These are phyloP conservation scores for Magnolia kwangsiensis DNA, from an alignment of 164 flowering plant species.

Conservation along the genomic window DNA sequence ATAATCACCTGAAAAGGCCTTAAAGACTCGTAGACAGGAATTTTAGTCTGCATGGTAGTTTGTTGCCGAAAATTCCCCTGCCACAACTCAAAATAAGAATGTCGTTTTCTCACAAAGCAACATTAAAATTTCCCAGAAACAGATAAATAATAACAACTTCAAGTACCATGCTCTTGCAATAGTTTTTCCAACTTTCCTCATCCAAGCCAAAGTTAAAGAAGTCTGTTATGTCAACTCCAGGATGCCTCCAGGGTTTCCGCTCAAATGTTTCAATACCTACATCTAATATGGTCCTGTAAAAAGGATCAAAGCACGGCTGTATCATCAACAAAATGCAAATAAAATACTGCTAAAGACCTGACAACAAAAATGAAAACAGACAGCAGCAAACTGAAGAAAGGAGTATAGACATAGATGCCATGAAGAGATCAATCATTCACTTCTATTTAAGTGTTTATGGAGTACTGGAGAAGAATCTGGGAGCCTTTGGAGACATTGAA, in stretches of 20 bases:
- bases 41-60: conserved; percentile 19
- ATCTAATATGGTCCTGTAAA: conserved; percentile 50
- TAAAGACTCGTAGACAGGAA: conserved; percentile 18
- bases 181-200: conserved; percentile 66
- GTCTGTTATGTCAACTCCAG: conserved; percentile 54
- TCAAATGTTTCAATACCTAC: conserved; percentile 43
- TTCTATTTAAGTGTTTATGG: neutral
- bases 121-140: neutral
- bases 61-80: conserved; percentile 34
- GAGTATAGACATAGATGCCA: neutral
- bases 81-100: neutral
- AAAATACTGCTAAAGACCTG: neutral
- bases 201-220: conserved; percentile 63
- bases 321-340: neutral
- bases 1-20: conserved; percentile 27
- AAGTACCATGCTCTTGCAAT: conserved; percentile 53
- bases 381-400: neutral
- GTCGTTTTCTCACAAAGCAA: neutral
- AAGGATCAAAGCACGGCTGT: conserved; percentile 7
- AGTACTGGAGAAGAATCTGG: neutral
- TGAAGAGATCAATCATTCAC: neutral
- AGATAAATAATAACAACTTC: conserved; percentile 2
- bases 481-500: neutral
- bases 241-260: conserved; percentile 57
- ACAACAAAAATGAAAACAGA: neutral